Conservation (phyloP, 1,139 yeast genomes). For the Kurtzmaniella quercitrusa region DNA sequence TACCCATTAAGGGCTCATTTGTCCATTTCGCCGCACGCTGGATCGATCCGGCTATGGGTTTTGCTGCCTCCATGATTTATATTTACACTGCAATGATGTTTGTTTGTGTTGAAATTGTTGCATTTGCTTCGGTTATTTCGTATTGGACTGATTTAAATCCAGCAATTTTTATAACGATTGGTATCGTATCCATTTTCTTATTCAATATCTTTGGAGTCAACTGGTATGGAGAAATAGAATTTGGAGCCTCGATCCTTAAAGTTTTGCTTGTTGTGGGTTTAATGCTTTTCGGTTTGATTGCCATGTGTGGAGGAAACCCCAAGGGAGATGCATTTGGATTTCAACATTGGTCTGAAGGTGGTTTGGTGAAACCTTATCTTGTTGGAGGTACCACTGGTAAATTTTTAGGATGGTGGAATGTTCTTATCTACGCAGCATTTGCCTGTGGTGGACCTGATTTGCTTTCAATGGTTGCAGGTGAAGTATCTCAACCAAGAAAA, state of each 20-base stretch:
- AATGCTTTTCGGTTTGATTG: constrained; percentile 34
- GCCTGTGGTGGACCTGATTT: constrained; percentile 44
- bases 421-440: constrained; percentile 35
- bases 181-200: constrained; percentile 23
- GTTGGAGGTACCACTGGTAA: constrained; percentile 31
- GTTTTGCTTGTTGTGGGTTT: constrained; percentile 37
- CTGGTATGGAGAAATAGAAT: constrained; percentile 41
- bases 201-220: constrained; percentile 35
- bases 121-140: constrained; percentile 30
- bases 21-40: constrained; percentile 35
- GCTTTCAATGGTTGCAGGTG: constrained; percentile 32
- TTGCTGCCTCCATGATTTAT: constrained; percentile 35
- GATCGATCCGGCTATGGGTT: constrained; percentile 40
- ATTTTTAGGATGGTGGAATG: constrained; percentile 34
- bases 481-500: constrained; percentile 29
- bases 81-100: constrained; percentile 36
- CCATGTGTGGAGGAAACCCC: constrained; percentile 42
- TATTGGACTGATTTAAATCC: constrained; percentile 41
- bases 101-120: constrained; percentile 34
- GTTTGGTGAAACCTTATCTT: constrained; percentile 29
- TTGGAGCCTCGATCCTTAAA: constrained; percentile 32
- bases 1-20: constrained; percentile 38
- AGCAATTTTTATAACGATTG: constrained; percentile 32
- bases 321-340: constrained; percentile 35
- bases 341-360: constrained; percentile 33